Base-by-base conservation (phyloP, 768 basidiomycete genomes). In the Infundibulicybe gibba region DNA sequence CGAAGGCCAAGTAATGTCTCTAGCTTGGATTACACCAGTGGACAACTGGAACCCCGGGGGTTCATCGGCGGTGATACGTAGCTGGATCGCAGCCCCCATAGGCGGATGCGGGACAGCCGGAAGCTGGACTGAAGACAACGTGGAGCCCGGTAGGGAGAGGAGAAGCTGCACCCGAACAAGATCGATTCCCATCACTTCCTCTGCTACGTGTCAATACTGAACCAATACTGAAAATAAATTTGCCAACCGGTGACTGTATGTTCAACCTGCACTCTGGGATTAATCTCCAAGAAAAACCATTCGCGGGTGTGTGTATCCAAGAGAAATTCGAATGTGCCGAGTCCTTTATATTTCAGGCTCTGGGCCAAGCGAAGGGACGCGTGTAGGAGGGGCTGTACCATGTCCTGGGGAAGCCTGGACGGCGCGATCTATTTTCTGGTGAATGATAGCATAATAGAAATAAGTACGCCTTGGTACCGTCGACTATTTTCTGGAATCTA, bases 261-360 rank as follows among this genome's bases (percentile, higher is more conserved):
- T 62, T 94, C 92, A 61, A 94, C 91, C 63, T 94, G 91, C 46
- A 94, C 88, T 65, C 91, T 44, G 17, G 91, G 88, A 63, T 91
- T 91, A 53, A 93, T 90, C 63, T 93, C 90, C 53, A 94, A 87
- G 65, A 94, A 94, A 65, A 92, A 90, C 70, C 90, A 88, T 51
- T 87, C 70, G 50, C 79, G 77, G 56, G 78, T 75, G 53, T 84
- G 78, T 57, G 58, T 44, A 43, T 93, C 90, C 54, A 93, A 81
- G 51, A 94, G 73, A 74, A 89, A 94, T 68, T 94, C 91, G 38
- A 87, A 89, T 14, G 91, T 94, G 45, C 92, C 90, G 13, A 92
- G 87, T 54, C 90, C 90, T 50, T 83, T 75, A 68, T 94, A 94
- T 17, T 78, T 76, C 48, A 94, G 81, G 32, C 81, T 79, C 54